Evolutionary conservation across 139 green algal species (phyloP), one percentile per base, ranked within the genome.

Genomic region (Chlamydomonas asymmetrica): DNA sequence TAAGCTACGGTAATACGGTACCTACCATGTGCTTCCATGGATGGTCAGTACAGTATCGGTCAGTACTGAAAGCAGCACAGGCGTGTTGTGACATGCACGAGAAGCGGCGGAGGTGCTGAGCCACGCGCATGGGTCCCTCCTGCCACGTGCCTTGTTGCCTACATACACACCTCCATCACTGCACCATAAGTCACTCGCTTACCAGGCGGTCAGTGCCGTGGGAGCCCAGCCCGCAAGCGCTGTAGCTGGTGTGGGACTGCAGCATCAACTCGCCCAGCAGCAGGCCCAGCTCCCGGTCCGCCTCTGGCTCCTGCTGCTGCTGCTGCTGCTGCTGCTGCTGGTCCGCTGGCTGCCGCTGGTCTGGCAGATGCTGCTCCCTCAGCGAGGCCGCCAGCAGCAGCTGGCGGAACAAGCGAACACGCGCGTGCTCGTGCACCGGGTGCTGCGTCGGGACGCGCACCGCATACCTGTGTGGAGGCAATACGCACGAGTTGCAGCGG

Each of bases 221-320:
- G 40, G 79, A 92, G 2, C 91, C 93, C 43, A 97, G 71, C 0
- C 88, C 85, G 69, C 87, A 92, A 40, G 43, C 60, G 18, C 64
- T 79, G 84, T 98, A 98, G 72, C 80, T 86, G 54, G 68, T 78
- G 66, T 96, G 91, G 25, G 82, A 89, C 82, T 96, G 88, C 16
- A 88, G 87, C 95, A 98, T 98, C 18, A 98, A 84, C 83, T 98
- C 93, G 3, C 95, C 95, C 31, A 98, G 85, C 43, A 91, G 59
- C 29, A 20, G 20, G 20, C 63, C 22, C 65, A 71, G 66, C 54
- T 81, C 66, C 4, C 31, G 18, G 40, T 65, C n/a, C n/a, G n/a
- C n/a, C n/a, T n/a, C n/a, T n/a, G n/a, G n/a, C n/a, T n/a, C n/a
- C n/a, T n/a, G n/a, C n/a, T n/a, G n/a, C 34, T 61, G 38, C 4